A percentile compares a stretch with the other conserved stretches of the same genome.
These are phyloP conservation scores for Coleophoma eucalyptorum DNA, from an alignment of 2,329 filamentous ascomycete genomes.

Conservation along the genomic window DNA sequence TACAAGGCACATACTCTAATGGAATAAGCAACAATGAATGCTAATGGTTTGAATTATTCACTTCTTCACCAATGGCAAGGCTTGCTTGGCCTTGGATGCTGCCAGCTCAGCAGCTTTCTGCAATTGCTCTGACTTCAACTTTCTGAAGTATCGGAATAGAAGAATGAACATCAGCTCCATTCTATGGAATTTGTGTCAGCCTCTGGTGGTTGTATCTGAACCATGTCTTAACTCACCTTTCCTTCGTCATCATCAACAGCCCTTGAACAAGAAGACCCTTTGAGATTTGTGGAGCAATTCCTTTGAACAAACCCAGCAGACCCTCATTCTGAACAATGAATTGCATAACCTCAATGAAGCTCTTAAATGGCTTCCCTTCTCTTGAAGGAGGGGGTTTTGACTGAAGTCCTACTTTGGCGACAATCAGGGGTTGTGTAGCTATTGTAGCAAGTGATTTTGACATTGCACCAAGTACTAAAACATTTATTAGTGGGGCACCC, in stretches of 20 bases:
- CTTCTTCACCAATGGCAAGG: constrained; percentile 22
- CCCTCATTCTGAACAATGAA: constrained; percentile 93
- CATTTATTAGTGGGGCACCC: too few relatives aligned
- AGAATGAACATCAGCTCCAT: constrained; percentile 87
- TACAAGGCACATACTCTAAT: neutral
- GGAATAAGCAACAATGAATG: too few relatives aligned
- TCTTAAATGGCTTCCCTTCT: constrained; percentile 87
- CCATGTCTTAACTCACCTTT: constrained; percentile 56
- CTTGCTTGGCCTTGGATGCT: constrained; percentile 50
- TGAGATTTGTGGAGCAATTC: constrained; percentile 87
- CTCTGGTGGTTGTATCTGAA: constrained; percentile 4
- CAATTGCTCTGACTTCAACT: constrained; percentile 66
- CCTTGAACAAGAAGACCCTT: constrained; percentile 95
- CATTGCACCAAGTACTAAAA: constrained; percentile 78
- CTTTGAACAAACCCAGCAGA: constrained; percentile 83
- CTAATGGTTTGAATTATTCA: constrained; percentile 11
- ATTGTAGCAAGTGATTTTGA: constrained; percentile 93
- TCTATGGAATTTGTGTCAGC: constrained; percentile 35
- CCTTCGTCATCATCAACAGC: constrained; percentile 98
- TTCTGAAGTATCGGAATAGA: constrained; percentile 76
- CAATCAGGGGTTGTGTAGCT: constrained; percentile 89
- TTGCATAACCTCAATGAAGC: constrained; percentile 89
- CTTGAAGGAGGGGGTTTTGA: constrained; percentile 83
- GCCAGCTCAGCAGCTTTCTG: constrained; percentile 62
- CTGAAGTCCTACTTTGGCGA: constrained; percentile 95